phyloP scores from a whole-genome alignment of 768 basidiomycete species.

The Termitomyces eurrhizus region DNA sequence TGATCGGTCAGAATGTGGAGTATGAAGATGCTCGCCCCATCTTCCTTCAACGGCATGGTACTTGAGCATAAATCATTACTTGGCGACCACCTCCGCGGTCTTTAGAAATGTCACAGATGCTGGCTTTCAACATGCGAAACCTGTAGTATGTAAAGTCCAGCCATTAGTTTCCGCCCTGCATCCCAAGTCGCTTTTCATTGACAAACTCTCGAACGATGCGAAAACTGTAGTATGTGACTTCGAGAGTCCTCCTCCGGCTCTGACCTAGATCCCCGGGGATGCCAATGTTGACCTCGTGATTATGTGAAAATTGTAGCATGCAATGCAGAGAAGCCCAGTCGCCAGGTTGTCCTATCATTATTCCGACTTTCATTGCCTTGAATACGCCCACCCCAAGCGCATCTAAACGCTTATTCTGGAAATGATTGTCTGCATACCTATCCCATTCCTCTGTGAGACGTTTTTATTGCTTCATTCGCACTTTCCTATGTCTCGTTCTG shows the following conservation, averaged over 20 bases:
- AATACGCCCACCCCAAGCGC: background rate
- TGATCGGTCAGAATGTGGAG: background rate
- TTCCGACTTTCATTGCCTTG: background rate
- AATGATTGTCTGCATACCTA: background rate
- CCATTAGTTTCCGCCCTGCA: background rate
- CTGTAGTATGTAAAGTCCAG: background rate
- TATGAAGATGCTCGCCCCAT: slow-evolving; percentile 1
- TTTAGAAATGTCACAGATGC: too few species aligned
- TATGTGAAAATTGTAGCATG: background rate
- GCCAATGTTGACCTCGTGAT: background rate
- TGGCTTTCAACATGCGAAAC: background rate
- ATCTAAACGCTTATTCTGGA: background rate
- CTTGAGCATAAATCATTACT: slow-evolving; percentile 1
- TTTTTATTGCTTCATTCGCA: background rate
- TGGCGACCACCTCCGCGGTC: background rate
- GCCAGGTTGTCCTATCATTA: background rate
- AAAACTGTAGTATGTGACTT: background rate
- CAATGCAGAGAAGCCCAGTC: background rate
- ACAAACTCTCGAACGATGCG: background rate
- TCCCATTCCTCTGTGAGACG: background rate
- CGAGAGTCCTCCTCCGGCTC: background rate
- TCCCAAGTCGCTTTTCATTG: background rate
- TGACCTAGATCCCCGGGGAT: background rate
- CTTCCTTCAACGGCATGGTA: background rate
- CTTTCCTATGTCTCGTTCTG: background rate